Percentiles rank a stretch among this genome's conserved stretches.
phyloP scores from a whole-genome alignment of 352 stramenopile genomes.

The Phytopythium kandeliae region DNA sequence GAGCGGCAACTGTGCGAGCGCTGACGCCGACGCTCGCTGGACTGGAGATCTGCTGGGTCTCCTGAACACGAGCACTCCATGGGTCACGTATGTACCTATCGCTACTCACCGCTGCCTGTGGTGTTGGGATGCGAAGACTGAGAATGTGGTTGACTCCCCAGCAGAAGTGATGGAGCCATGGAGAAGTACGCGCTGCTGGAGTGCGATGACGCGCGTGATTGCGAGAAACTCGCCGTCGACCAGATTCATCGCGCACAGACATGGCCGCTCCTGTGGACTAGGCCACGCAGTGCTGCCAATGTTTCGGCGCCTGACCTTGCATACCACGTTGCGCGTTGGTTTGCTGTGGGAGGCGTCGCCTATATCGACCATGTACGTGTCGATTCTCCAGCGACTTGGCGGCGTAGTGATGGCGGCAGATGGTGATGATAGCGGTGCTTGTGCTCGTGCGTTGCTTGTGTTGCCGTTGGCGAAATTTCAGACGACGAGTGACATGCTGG shows the following conservation, averaged over 20 bases:
- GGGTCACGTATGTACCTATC: constrained; percentile 52
- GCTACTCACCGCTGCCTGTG: not conserved
- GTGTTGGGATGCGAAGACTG: constrained; percentile 8
- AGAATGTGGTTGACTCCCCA: not conserved
- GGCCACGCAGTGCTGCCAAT: not conserved
- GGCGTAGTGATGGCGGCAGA: no score
- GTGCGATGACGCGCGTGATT: constrained; percentile 68
- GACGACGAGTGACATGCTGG: not conserved
- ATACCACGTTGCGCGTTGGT: constrained; percentile 62
- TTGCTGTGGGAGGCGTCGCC: constrained; percentile 48
- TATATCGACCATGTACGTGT: constrained; percentile 78
- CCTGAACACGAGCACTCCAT: constrained; percentile 58
- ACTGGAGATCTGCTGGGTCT: constrained; percentile 42
- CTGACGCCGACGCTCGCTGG: constrained; percentile 32
- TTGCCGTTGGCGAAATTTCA: not conserved
- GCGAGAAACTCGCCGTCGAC: constrained; percentile 40
- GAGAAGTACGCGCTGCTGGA: not conserved
- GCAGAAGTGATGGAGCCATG: not conserved
- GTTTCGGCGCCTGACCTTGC: constrained; percentile 21
- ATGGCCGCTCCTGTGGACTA: constrained; percentile 64
- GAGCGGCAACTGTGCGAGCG: constrained; percentile 35
- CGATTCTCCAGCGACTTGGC: no score
- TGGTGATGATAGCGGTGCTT: not conserved
- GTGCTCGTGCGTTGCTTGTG: not conserved
- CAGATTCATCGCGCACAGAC: constrained; percentile 24